Percentiles rank a stretch among this genome's conserved stretches.
phyloP scores from a whole-genome alignment of 2,329 filamentous ascomycete species.

The Cadophora gregata region DNA sequence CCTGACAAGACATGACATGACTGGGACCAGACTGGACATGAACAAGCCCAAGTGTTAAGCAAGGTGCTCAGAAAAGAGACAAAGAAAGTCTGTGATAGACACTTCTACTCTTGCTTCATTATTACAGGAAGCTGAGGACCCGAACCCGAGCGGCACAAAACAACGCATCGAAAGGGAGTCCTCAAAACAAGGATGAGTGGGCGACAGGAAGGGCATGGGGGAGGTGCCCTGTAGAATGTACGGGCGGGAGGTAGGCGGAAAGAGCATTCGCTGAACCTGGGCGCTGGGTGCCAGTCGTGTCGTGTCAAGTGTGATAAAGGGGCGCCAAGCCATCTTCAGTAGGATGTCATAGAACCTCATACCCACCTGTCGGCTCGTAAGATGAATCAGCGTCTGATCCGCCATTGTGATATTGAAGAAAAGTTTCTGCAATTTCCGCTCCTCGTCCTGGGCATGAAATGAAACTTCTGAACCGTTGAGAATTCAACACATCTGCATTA shows the following conservation, averaged over 20 bases:
- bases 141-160: slow-evolving; percentile 4
- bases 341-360: slow-evolving; percentile 1
- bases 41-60: not conserved
- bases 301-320: slow-evolving; percentile 7
- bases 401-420: slow-evolving; percentile 8
- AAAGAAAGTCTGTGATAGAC: not conserved
- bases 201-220: not conserved
- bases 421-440: slow-evolving; percentile 14
- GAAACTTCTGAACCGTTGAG: slow-evolving; percentile 14
- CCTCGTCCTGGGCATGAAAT: slow-evolving; percentile 17
- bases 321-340: not conserved
- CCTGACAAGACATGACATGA: slow-evolving; percentile 21
- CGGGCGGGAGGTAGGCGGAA: slow-evolving; percentile 3
- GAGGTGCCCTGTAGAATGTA: slow-evolving; percentile 7
- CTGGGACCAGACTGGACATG: slow-evolving; percentile 11
- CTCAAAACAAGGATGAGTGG: slow-evolving; percentile 8
- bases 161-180: no score
- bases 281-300: slow-evolving; percentile 8
- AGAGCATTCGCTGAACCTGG: not conserved
- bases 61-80: not conserved
- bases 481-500: slow-evolving; percentile 8
- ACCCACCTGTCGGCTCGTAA: slow-evolving; percentile 15
- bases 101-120: not conserved
- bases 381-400: slow-evolving; percentile 21
- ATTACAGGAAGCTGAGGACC: not conserved